Percentiles rank a stretch among this genome's conserved stretches.
These are phyloP conservation scores for Meyerozyma athensensis DNA, from an alignment of 1,139 yeast species.

Conservation along the genomic window DNA sequence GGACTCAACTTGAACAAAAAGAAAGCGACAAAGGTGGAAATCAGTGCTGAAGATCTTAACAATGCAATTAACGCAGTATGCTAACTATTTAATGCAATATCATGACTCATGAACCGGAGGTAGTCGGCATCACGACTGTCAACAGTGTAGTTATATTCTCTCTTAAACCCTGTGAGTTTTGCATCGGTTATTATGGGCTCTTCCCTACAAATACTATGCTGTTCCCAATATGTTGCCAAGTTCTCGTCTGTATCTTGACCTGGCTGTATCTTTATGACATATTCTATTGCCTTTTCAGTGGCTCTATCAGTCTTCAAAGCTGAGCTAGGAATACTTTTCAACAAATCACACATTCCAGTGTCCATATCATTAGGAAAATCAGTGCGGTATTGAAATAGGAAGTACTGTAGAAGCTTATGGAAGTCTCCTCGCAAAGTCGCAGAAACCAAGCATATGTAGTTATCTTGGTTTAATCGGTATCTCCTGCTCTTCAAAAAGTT, in stretches of 20 bases:
- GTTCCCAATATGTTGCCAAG: conserved; percentile 1
- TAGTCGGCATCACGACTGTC: neutral
- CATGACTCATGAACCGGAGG: conserved; percentile 4
- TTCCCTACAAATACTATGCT: neutral
- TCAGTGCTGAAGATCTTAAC: conserved; percentile 35
- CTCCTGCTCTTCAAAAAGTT: conserved; percentile 15
- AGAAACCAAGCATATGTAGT: conserved; percentile 21
- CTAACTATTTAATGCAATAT: neutral
- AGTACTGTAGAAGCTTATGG: conserved; percentile 24
- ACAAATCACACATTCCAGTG: conserved; percentile 10
- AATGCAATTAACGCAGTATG: conserved; percentile 19
- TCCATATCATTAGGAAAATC: conserved; percentile 14
- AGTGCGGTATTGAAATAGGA: conserved; percentile 21
- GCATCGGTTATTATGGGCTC: neutral
- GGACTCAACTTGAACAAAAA: conserved; percentile 18
- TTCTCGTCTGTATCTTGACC: conserved; percentile 3
- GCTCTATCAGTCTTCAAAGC: conserved; percentile 9
- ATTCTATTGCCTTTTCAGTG: conserved; percentile 8
- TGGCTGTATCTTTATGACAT: conserved; percentile 3
- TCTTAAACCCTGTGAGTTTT: neutral
- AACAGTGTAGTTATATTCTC: conserved; percentile 1
- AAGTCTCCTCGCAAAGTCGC: conserved; percentile 22
- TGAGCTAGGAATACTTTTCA: conserved; percentile 15
- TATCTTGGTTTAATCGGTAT: conserved; percentile 11
- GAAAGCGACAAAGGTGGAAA: conserved; percentile 26